Conservation (phyloP, 2,329 filamentous ascomycete genomes). For the Proliferodiscus dingleyae region DNA sequence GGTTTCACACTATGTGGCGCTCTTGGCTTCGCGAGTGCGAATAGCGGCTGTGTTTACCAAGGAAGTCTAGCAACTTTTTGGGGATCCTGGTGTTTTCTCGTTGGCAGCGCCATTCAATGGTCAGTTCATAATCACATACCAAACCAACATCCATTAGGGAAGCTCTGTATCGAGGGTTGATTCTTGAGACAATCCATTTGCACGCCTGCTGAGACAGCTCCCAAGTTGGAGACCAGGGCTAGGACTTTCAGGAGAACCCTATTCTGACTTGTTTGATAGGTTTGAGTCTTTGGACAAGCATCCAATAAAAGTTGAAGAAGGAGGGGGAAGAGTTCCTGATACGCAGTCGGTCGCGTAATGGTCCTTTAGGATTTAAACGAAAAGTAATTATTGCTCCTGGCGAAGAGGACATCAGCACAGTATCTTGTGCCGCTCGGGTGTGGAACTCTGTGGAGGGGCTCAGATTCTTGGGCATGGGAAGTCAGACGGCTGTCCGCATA, state of each 20-base stretch:
- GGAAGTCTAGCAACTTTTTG: constrained; percentile 45
- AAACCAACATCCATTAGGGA: background rate
- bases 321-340: constrained; percentile 12
- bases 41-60: constrained; percentile 42
- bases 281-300: constrained; percentile 44
- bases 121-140: background rate
- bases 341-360: background rate
- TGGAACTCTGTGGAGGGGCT: no score
- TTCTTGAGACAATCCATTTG: background rate
- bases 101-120: constrained; percentile 39
- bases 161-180: no score
- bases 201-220: background rate
- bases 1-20: constrained; percentile 60
- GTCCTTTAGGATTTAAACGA: background rate
- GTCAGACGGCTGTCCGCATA: no score
- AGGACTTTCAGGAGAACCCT: no score
- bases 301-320: constrained; percentile 36
- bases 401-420: no score
- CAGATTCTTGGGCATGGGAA: no score
- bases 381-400: no score
- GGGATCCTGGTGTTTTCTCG: constrained; percentile 46
- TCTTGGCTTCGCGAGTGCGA: constrained; percentile 43
- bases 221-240: no score
- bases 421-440: no score
- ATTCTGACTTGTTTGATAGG: constrained; percentile 34